These are phyloP conservation scores for Nannochloris sp. DNA, from an alignment of 139 green algal genomes.

Conservation along the genomic window DNA sequence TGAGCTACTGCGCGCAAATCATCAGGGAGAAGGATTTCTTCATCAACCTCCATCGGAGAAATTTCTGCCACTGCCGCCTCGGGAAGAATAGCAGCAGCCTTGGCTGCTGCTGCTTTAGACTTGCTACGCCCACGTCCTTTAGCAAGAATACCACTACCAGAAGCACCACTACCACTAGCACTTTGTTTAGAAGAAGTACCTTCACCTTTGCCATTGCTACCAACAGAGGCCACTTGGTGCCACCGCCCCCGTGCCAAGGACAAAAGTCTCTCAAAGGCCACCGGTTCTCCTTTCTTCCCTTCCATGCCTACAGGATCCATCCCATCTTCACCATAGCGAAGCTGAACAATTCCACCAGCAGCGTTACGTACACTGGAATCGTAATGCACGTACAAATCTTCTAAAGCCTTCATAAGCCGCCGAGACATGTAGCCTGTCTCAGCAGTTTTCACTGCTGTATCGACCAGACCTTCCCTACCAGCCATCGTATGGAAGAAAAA, in stretches of 20 bases:
- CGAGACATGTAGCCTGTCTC: slow-evolving; percentile 98
- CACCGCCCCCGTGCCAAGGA: slow-evolving; percentile 11
- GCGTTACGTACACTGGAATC: slow-evolving; percentile 90
- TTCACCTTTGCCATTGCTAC: not conserved
- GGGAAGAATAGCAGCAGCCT: slow-evolving; percentile 15
- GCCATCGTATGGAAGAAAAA: slow-evolving; percentile 99
- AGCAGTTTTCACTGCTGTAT: slow-evolving; percentile 98
- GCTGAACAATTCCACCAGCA: slow-evolving; percentile 70
- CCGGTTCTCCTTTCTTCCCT: slow-evolving; percentile 56
- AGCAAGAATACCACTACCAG: too few species aligned
- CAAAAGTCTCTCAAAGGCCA: slow-evolving; percentile 60
- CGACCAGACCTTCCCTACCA: slow-evolving; percentile 88
- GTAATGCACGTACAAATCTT: slow-evolving; percentile 93
- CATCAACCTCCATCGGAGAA: not conserved
- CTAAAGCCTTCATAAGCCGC: slow-evolving; percentile 95
- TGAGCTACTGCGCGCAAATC: slow-evolving; percentile 33
- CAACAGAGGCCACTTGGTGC: not conserved
- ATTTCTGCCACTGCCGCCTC: too few species aligned
- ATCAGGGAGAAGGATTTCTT: slow-evolving; percentile 44
- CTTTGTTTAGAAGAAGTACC: not conserved
- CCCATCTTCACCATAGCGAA: slow-evolving; percentile 90
- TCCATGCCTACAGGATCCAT: slow-evolving; percentile 93
- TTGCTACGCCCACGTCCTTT: too few species aligned
- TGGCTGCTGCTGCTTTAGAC: too few species aligned
- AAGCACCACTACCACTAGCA: not conserved